Conservation (phyloP, 352 stramenopile genomes). For the Aphanomyces euteiches region DNA sequence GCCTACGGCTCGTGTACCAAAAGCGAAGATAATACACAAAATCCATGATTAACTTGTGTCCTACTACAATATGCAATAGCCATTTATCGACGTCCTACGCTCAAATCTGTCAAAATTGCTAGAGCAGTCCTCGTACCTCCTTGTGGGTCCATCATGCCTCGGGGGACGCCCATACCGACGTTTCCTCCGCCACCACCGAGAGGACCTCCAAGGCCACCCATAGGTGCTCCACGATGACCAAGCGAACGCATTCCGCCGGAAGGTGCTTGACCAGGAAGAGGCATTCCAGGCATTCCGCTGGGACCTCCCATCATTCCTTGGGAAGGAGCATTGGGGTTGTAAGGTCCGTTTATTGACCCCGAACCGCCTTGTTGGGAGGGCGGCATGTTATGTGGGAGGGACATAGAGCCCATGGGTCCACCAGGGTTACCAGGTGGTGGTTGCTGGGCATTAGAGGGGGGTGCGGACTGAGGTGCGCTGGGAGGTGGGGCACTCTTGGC, state of each 20-base stretch:
- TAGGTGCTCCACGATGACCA: conserved; percentile 1
- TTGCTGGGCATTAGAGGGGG: neutral
- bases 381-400: neutral
- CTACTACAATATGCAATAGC: neutral
- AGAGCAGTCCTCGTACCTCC: neutral
- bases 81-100: conserved; percentile 22
- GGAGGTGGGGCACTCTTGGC: conserved; percentile 24
- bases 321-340: conserved; percentile 18
- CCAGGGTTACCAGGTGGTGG: neutral
- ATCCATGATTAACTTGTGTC: neutral
- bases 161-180: conserved; percentile 11
- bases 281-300: conserved; percentile 13
- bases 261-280: neutral
- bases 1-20: conserved; percentile 14
- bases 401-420: neutral
- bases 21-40: neutral
- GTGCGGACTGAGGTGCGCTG: neutral
- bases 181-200: neutral
- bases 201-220: conserved; percentile 18
- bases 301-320: conserved; percentile 19
- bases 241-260: conserved; percentile 15
- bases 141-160: conserved; percentile 29
- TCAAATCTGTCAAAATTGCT: neutral
- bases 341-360: conserved; percentile 28
- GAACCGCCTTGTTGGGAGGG: neutral